A percentile compares a stretch with the other conserved stretches of the same genome.
These are phyloP conservation scores for Fusarium sp. DNA, from an alignment of 2,329 filamentous ascomycete genomes.

Conservation along the genomic window DNA sequence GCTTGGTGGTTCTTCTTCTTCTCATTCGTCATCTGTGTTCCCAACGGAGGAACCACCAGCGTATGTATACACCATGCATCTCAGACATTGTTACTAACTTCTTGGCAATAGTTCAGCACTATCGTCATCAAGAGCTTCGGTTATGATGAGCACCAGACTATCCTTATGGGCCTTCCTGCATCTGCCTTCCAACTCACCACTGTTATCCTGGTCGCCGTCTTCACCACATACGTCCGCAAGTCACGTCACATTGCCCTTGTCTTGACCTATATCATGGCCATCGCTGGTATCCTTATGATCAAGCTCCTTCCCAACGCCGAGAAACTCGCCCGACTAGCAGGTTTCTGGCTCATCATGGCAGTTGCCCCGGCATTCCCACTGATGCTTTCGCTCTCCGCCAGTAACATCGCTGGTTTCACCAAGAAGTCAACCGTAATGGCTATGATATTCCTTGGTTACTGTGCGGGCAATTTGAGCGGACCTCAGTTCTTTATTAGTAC, in stretches of 20 bases:
- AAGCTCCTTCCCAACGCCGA: constrained; percentile 1
- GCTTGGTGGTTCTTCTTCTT: constrained; percentile 25
- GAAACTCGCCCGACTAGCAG: not conserved
- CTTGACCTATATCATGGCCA: constrained; percentile 10
- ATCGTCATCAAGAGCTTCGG: constrained; percentile 24
- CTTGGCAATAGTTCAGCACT: constrained; percentile 1
- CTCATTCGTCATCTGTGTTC: constrained; percentile 22
- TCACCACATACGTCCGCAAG: constrained; percentile 17
- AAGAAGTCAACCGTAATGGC: constrained; percentile 24
- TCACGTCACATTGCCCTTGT: constrained; percentile 10
- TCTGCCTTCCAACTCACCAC: constrained; percentile 17
- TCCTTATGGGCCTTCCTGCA: constrained; percentile 18
- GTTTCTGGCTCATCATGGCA: constrained; percentile 16
- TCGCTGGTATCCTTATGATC: constrained; percentile 22
- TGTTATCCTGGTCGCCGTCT: constrained; percentile 5
- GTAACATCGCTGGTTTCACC: constrained; percentile 19
- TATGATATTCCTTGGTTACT: constrained; percentile 19
- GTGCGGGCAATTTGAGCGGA: constrained; percentile 10
- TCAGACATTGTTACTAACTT: not conserved
- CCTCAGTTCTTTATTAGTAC: constrained; percentile 25
- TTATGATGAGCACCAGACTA: constrained; percentile 19
- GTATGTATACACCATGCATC: not conserved
- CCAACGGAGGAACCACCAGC: constrained; percentile 2
- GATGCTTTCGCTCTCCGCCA: constrained; percentile 5
- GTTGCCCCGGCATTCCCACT: constrained; percentile 7